These are phyloP conservation scores for Parietaria judaica DNA, from an alignment of 306 rosid genomes.

Conservation along the genomic window DNA sequence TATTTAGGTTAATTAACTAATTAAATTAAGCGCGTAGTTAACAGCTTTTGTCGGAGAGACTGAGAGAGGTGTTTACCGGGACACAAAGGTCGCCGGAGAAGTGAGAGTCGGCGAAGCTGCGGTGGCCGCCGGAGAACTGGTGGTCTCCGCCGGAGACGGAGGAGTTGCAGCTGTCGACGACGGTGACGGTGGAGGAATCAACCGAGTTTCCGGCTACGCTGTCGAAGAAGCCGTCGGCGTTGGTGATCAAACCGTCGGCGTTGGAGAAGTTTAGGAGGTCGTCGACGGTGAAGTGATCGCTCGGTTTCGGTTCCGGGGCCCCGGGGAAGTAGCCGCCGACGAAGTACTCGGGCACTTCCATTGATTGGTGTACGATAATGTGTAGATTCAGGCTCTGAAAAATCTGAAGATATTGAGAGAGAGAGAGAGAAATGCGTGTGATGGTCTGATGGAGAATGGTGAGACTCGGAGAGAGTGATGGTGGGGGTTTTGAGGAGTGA, in stretches of 20 bases:
- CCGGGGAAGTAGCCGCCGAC: slow-evolving; percentile 58
- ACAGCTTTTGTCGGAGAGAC: not conserved
- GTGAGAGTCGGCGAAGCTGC: slow-evolving; percentile 49
- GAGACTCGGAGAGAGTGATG: slow-evolving; percentile 24
- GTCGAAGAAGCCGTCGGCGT: slow-evolving; percentile 59
- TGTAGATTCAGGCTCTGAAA: not conserved
- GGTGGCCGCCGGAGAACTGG: slow-evolving; percentile 33
- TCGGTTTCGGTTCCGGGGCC: slow-evolving; percentile 33
- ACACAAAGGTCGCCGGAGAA: slow-evolving; percentile 70
- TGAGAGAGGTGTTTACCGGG: slow-evolving; percentile 43
- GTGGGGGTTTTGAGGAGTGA: slow-evolving; percentile 77
- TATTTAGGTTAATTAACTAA: too few relatives aligned
- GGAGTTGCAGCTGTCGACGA: slow-evolving; percentile 69
- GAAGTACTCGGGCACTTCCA: slow-evolving; percentile 61
- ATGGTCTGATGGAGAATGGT: slow-evolving; percentile 15
- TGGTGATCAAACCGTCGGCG: slow-evolving; percentile 58
- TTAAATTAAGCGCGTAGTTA: not conserved
- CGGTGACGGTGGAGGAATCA: slow-evolving; percentile 59
- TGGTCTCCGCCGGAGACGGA: slow-evolving; percentile 52
- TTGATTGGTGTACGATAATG: slow-evolving; percentile 7
- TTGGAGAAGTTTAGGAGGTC: slow-evolving; percentile 83
- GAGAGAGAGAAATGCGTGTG: slow-evolving; percentile 15
- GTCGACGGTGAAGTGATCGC: slow-evolving; percentile 67
- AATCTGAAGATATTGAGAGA: not conserved
- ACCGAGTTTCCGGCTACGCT: slow-evolving; percentile 54